Percentiles rank a stretch among this genome's conserved stretches.
phyloP scores from a whole-genome alignment of 164 flowering plant genomes.

The Umbellularia californica region DNA sequence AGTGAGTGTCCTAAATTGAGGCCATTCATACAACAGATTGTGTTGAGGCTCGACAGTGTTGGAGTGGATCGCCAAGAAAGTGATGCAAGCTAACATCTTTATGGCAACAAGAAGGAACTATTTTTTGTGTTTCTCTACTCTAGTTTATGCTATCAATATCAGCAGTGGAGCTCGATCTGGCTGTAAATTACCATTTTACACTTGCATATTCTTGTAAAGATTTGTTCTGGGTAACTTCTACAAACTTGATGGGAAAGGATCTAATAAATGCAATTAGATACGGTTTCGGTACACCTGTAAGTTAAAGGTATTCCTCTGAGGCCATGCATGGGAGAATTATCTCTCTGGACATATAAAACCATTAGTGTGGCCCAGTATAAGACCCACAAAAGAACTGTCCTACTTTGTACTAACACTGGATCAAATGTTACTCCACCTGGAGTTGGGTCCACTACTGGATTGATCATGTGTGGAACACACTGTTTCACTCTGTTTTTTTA shows the following conservation, averaged over 20 bases:
- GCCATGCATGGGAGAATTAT: too few species aligned
- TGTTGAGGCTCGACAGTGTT: slow-evolving; percentile 60
- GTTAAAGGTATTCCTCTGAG: background rate
- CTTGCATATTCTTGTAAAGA: background rate
- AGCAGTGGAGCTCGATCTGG: background rate
- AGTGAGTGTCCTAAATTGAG: slow-evolving; percentile 50
- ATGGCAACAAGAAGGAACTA: background rate
- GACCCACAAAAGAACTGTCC: too few species aligned
- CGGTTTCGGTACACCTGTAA: background rate
- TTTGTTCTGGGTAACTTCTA: slow-evolving; percentile 3
- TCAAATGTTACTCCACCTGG: too few species aligned
- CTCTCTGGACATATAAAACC: too few species aligned
- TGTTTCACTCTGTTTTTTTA: too few species aligned
- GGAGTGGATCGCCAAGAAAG: slow-evolving; percentile 14
- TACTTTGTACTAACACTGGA: too few species aligned
- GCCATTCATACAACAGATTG: slow-evolving; percentile 56
- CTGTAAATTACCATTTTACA: background rate
- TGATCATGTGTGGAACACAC: too few species aligned
- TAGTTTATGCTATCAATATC: background rate
- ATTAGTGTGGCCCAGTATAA: too few species aligned
- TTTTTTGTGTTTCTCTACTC: background rate
- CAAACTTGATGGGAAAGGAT: background rate
- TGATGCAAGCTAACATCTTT: background rate
- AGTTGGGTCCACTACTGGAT: too few species aligned
- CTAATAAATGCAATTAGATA: background rate